Conservation (phyloP, 2,329 filamentous ascomycete species). For the Apiospora arundinis region DNA sequence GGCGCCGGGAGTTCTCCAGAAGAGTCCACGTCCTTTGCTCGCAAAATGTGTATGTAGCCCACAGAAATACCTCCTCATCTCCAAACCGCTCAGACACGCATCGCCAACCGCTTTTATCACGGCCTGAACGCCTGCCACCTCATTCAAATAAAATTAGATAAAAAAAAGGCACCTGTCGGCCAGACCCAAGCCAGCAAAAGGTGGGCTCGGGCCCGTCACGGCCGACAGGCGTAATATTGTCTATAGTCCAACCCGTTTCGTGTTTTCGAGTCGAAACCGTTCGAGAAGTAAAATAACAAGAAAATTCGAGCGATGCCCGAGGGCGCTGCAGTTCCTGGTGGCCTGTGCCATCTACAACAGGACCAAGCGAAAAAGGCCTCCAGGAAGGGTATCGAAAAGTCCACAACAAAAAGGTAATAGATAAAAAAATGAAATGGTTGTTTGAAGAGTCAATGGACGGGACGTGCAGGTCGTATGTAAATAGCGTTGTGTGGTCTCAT, state of each 20-base stretch:
- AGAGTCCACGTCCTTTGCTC: slow-evolving; percentile 14
- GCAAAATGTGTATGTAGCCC: background rate
- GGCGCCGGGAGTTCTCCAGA: background rate
- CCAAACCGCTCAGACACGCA: background rate
- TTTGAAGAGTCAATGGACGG: slow-evolving; percentile 33
- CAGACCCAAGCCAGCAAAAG: slow-evolving; percentile 41
- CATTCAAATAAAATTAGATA: slow-evolving; percentile 25
- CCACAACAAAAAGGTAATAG: slow-evolving; percentile 25
- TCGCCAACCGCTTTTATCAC: background rate
- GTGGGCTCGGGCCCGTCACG: slow-evolving; percentile 37
- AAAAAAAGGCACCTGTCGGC: slow-evolving; percentile 26
- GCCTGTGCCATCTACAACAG: slow-evolving; percentile 28
- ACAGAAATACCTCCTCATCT: slow-evolving; percentile 2
- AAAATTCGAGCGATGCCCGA: slow-evolving; percentile 39
- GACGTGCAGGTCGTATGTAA: slow-evolving; percentile 40
- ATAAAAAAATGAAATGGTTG: slow-evolving; percentile 33
- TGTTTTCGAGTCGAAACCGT: slow-evolving; percentile 31
- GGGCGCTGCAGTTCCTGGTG: slow-evolving; percentile 39
- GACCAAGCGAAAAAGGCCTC: slow-evolving; percentile 38
- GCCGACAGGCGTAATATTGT: slow-evolving; percentile 31
- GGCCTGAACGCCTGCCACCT: slow-evolving; percentile 11
- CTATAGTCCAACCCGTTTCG: slow-evolving; percentile 20
- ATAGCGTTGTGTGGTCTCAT: slow-evolving; percentile 34
- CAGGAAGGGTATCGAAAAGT: slow-evolving; percentile 52
- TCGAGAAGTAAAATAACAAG: slow-evolving; percentile 40